Conservation (phyloP, 2,329 filamentous ascomycete species). For the Diaporthe batatas region DNA sequence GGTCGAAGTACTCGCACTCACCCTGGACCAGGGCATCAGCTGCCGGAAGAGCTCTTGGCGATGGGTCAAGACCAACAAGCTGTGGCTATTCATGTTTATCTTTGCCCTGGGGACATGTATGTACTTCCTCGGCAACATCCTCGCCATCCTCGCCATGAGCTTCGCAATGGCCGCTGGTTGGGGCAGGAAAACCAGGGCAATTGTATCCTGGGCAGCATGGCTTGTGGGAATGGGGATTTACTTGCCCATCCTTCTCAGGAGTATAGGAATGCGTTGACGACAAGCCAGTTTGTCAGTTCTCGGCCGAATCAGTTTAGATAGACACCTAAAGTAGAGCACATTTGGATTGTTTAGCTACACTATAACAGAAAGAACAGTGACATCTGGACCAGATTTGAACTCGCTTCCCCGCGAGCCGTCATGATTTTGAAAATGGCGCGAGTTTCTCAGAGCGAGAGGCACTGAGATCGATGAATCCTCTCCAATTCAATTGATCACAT, state of each 20-base stretch:
- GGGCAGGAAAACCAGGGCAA: slow-evolving; percentile 7
- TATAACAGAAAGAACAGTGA: too few relatives aligned
- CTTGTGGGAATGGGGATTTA: not conserved
- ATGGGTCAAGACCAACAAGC: slow-evolving; percentile 20
- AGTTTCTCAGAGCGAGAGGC: too few relatives aligned
- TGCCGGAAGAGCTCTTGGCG: not conserved
- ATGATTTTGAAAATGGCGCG: too few relatives aligned
- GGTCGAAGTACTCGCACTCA: slow-evolving; percentile 1
- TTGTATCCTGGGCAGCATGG: slow-evolving; percentile 5
- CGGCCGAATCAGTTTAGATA: too few relatives aligned
- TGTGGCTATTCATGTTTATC: not conserved
- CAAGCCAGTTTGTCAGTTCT: too few relatives aligned
- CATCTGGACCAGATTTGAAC: too few relatives aligned
- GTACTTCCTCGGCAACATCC: too few relatives aligned
- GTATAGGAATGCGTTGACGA: not conserved
- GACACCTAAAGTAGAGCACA: too few relatives aligned
- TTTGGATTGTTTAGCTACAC: too few relatives aligned
- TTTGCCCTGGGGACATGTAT: not conserved
- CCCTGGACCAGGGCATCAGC: not conserved
- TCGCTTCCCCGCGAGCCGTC: too few relatives aligned
- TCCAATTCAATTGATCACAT: too few relatives aligned
- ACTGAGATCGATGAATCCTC: too few relatives aligned
- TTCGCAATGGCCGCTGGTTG: slow-evolving; percentile 25
- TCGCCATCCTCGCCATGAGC: not conserved
- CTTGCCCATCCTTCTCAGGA: not conserved